phyloP scores from a whole-genome alignment of 139 green algal genomes.

The Pleodorina starrii region DNA sequence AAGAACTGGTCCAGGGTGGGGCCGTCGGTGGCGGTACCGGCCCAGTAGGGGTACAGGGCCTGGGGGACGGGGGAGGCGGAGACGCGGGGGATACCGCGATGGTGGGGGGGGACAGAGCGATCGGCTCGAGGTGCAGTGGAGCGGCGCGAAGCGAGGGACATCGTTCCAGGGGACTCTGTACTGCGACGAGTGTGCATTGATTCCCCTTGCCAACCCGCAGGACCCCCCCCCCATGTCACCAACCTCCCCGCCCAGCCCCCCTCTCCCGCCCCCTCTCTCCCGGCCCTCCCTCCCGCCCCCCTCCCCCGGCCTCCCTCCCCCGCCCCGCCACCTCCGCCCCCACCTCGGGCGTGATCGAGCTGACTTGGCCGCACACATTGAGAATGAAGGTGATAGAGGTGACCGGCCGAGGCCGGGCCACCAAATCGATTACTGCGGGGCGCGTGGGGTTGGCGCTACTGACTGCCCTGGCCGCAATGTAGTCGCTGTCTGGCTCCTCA shows the following conservation, averaged over 20 bases:
- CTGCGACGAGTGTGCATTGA: too few species aligned
- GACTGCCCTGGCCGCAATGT: background rate
- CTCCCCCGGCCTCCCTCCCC: too few species aligned
- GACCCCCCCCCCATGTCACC: too few species aligned
- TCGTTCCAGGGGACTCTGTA: too few species aligned
- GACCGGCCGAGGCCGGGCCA: background rate
- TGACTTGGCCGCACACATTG: slow-evolving; percentile 28
- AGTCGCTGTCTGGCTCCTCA: slow-evolving; percentile 5
- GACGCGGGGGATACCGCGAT: too few species aligned
- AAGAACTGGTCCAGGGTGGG: slow-evolving; percentile 27
- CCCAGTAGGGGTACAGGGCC: slow-evolving; percentile 7
- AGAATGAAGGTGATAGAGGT: slow-evolving; percentile 22
- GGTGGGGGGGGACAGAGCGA: too few species aligned
- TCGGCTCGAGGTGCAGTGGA: too few species aligned
- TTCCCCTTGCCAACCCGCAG: too few species aligned
- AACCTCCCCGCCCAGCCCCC: too few species aligned
- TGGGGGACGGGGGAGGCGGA: background rate
- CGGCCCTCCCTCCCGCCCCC: too few species aligned
- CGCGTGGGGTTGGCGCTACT: background rate
- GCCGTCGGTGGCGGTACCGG: background rate
- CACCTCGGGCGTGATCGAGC: background rate
- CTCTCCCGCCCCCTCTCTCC: too few species aligned
- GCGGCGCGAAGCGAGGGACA: too few species aligned
- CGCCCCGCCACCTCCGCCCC: background rate
- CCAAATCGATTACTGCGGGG: background rate